Base-by-base conservation (phyloP, 2,329 filamentous ascomycete species). In the Fusarium secorum region DNA sequence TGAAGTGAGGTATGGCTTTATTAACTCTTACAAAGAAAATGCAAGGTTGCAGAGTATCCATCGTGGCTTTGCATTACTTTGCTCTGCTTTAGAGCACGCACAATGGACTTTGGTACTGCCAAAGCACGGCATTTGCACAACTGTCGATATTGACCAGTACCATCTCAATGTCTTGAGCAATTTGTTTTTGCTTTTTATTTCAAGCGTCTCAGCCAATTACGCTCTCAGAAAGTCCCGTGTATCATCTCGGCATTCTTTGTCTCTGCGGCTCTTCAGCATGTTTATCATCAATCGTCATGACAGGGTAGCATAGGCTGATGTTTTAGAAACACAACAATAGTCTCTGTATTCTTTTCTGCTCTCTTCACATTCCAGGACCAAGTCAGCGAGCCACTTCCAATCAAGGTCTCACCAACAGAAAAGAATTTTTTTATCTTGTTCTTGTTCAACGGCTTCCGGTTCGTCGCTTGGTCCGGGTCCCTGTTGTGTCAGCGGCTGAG, bases 81-180 rank as follows among this genome's bases (percentile, higher is more conserved):
- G 17, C 48, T 51, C 18, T 36, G 32, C 32, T 52, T 11, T 7
- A 26, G 18, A 36, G 48, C 32, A 51, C 22, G 18, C 48, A 49
- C 41, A 36, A 49, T 36, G 22, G 35, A 15, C 38, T 52, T 57
- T 54, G 38, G 63, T 64, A 30, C 46, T 42, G 39, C 45, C 35
- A 57, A 58, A 52, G 42, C 49, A 65, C 64, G 38, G 32, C 64
- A 66, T 62, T 67, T 69, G 64, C 68, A 72, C 68, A 67, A 68
- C 53, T 60, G 28, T 44, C 11, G 38, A 60, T 66, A 66, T 66
- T 66, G 54, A 32, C 28, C 38, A 41, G 36, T 48, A 26, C 24
- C 48, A 49, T 44, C 22, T 56, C 36, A 48, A 58, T 55, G 58
- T 58, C 64, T 68, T 44, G 28, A 26, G 28, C 18, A 55, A 51